Percentiles rank a stretch among this genome's conserved stretches.
Conservation (phyloP, 768 basidiomycete species). For the Sarcodon aspratus region DNA sequence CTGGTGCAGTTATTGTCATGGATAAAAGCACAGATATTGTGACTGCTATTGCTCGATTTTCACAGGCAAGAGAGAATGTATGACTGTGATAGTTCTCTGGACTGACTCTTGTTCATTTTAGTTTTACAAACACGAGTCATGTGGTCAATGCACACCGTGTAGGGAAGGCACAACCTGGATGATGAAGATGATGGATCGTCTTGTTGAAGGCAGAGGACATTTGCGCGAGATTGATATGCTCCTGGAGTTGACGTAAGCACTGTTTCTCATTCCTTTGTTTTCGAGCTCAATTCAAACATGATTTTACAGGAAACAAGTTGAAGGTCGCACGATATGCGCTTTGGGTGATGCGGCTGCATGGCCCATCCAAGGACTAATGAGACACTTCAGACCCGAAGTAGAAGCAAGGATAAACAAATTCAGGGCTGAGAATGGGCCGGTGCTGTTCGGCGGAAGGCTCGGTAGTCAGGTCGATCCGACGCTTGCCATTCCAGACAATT, state of each 20-base stretch:
- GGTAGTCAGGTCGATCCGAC: conserved; percentile 56
- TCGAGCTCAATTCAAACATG: not conserved
- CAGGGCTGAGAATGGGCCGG: conserved; percentile 65
- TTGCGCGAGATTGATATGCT: conserved; percentile 97
- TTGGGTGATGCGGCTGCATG: conserved; percentile 96
- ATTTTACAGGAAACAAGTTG: conserved; percentile 75
- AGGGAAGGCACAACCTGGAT: conserved; percentile 97
- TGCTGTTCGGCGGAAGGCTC: conserved; percentile 80
- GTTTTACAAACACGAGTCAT: conserved; percentile 99
- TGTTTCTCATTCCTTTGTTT: conserved; percentile 1
- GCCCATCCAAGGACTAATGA: conserved; percentile 97
- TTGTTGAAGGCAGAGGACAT: conserved; percentile 87
- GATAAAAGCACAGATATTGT: conserved; percentile 96
- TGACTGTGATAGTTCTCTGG: not conserved
- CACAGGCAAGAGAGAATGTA: conserved; percentile 37
- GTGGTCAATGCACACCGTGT: conserved; percentile 94
- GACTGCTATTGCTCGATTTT: conserved; percentile 87
- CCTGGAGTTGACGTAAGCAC: conserved; percentile 76
- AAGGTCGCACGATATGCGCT: conserved; percentile 95
- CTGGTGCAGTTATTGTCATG: conserved; percentile 98
- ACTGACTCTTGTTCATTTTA: conserved; percentile 13
- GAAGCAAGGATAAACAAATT: conserved; percentile 78
- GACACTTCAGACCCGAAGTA: conserved; percentile 93
- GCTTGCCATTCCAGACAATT: conserved; percentile 63
- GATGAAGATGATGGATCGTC: conserved; percentile 99